Evolutionary conservation across 768 basidiomycete species (phyloP).

Genomic region (Lentinula guzmanii): DNA sequence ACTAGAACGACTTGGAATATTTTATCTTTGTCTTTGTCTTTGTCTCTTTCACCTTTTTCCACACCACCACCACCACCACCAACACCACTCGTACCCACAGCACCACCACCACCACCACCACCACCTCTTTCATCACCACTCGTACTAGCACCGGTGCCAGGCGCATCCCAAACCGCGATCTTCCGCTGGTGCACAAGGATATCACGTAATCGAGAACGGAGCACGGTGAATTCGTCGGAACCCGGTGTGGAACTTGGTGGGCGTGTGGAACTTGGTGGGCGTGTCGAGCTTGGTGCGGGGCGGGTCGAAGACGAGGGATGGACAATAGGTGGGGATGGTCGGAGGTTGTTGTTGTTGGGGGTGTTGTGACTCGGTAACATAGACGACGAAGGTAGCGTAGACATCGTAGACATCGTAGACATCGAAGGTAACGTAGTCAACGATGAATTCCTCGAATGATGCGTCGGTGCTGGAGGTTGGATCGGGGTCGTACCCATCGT

Average conservation of each 20-base stretch:
- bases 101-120: too few species aligned
- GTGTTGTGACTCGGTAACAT: too few species aligned
- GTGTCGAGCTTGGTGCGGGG: constrained; percentile 19
- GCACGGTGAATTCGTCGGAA: constrained; percentile 37
- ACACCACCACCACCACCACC: too few species aligned
- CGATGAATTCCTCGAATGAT: constrained; percentile 14
- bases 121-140: too few species aligned
- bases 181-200: constrained; percentile 59
- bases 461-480: constrained; percentile 15
- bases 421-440: not conserved
- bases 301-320: too few species aligned
- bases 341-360: constrained; percentile 2
- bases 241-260: too few species aligned
- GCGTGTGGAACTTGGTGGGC: too few species aligned
- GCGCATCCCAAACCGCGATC: constrained; percentile 14
- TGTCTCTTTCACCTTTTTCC: too few species aligned
- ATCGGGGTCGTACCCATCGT: constrained; percentile 8
- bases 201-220: constrained; percentile 61
- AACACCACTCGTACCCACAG: too few species aligned
- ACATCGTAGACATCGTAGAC: not conserved
- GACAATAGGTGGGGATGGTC: too few species aligned
- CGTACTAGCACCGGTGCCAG: too few species aligned
- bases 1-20: constrained; percentile 82
- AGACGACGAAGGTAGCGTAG: too few species aligned
- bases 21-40: constrained; percentile 34